Evolutionary conservation across 202 grass and related monocot species (phyloP), one percentile per base, ranked within the genome.

Genomic region (Digitaria exilis): DNA sequence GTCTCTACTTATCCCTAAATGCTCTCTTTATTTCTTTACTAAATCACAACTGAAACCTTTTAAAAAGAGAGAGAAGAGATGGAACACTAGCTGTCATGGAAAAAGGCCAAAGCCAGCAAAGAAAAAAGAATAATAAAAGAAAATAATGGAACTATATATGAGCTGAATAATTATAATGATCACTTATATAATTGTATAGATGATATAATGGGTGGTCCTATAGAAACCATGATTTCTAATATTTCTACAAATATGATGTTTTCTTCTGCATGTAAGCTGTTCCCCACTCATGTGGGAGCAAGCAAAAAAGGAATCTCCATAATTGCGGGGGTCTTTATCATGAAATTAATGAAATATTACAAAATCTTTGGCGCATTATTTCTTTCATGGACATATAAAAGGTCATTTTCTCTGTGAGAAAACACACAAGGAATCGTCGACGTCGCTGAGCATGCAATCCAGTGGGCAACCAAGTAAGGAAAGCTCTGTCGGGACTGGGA

Each of bases 131-230:
- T 42, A 18, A 7, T 37, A 61, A 84, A 30, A 51, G 29, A 30
- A 64, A 55, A 28, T 0, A 64, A 73, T 9, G 5, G 28, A 31
- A 31, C 17, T 21, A 29, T 16, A 16, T 43, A 54, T 49, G 63
- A 70, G 16, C 56, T 85, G 52, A 37, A 78, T 71, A 48, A 42
- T 30, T 21, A 19, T 62, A 73, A 24, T 15, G 46, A 24, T 17
- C 59, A 26, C 29, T 43, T 75, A 14, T 3, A 0, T 22, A 24
- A 29, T 16, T 35, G 35, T 7, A 29, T 16, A 50, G 60, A 49
- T 51, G 24, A 31, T 69, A 61, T 78, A 14, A 54, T 57, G 71
- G 55, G 84, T 80, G 57, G 24, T 80, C 75, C 84, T 55, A 65
- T 55, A 65, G 14, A 54, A 26, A 12, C 7, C 35, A 76, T 9